These are phyloP conservation scores for Blepharisma stoltei DNA, from an alignment of 73 alveolate species.

Conservation along the genomic window DNA sequence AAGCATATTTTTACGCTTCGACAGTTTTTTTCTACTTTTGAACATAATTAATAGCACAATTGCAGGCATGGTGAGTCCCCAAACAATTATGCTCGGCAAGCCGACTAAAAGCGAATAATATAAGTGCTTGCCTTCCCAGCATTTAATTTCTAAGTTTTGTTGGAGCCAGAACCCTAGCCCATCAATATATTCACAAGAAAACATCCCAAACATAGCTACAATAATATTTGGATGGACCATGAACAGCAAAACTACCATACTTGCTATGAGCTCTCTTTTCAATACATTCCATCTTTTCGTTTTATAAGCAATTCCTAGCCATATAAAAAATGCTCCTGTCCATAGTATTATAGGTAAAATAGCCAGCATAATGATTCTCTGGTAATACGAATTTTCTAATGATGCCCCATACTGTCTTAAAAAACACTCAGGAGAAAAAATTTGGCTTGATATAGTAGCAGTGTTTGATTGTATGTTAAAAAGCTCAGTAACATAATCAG, in stretches of 20 bases:
- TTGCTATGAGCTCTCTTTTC: constrained; percentile 40
- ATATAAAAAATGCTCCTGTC: constrained; percentile 1
- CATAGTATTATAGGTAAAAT: constrained; percentile 40
- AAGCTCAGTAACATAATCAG: neutral
- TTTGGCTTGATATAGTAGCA: constrained; percentile 29
- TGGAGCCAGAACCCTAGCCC: constrained; percentile 30
- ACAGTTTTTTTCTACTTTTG: constrained; percentile 33
- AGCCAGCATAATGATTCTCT: constrained; percentile 37
- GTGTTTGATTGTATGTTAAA: neutral
- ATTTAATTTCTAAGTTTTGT: constrained; percentile 33
- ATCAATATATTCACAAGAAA: constrained; percentile 46
- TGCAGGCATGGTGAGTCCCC: constrained; percentile 58
- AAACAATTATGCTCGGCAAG: constrained; percentile 41
- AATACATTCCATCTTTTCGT: neutral
- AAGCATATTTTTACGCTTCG: constrained; percentile 34
- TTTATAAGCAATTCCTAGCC: constrained; percentile 31
- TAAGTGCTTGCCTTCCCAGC: constrained; percentile 45
- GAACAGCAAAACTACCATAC: constrained; percentile 43
- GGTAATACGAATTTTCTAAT: constrained; percentile 32
- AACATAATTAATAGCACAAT: constrained; percentile 34
- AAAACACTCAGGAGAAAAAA: constrained; percentile 55
- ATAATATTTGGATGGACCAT: constrained; percentile 53
- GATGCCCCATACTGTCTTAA: constrained; percentile 17
- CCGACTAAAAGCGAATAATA: constrained; percentile 32
- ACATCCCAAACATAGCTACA: constrained; percentile 39